Base-by-base conservation (phyloP, 306 rosid species). In the Citrullus amarus region DNA sequence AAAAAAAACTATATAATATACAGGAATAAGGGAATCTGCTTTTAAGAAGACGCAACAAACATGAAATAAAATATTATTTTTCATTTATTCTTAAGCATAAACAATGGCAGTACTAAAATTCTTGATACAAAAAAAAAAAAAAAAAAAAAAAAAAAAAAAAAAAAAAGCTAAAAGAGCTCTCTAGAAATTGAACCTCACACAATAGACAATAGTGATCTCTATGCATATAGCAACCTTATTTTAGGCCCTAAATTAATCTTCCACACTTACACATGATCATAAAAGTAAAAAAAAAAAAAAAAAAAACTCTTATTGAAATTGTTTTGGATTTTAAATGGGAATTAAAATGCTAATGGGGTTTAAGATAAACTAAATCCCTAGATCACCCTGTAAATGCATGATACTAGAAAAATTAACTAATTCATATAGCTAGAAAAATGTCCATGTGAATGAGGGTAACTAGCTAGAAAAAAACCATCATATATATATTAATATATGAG, bases 31-130 rank as follows among this genome's bases (percentile, higher is more conserved):
- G 30, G 77, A 73, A 73, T 73, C 77, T 73, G 58, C 77, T 51
- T 73, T 73, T 73, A 73, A 51, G 61, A 73, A 28, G 43, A 72
- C 77, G 3, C 32, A 68, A 68, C 38, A 51, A 41, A 12, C 12
- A 72, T 46, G 76, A 70, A 14, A 46, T 70, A 48, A 51, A 80
- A 84, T 46, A 55, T 72, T 57, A 70, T 67, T 34, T 79, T 79
- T 55, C 78, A 83, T 75, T 83, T 88, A 83, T 82, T 85, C 82
- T 79, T 50, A 79, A 84, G 66, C 81, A 86, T 60, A 82, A 87
- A 86, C 78, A 78, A 82, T 84, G 82, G 88, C 88, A 88, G 82
- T 16, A 85, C 87, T 82, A 82, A 82, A 28, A 79, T 41, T 85
- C 85, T 73, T 73, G 46, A 73, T 73, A 51, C 77, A 73, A 28